Base-by-base conservation (phyloP, 129 eudicot species). In the Artemisia tridentata region DNA sequence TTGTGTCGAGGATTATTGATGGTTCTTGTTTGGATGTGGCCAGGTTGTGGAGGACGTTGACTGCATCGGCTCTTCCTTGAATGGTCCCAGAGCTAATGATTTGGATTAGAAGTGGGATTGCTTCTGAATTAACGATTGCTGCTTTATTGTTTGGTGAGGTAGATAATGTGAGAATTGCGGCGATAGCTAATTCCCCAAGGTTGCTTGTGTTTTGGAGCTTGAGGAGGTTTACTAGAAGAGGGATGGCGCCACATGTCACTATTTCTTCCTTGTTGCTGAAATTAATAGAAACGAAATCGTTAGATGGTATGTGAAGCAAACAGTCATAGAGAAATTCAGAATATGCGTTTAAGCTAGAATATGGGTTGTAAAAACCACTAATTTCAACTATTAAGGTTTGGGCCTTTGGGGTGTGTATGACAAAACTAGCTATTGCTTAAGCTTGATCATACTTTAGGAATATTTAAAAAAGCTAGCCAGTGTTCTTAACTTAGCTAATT, bases 11-110 rank as follows among this genome's bases (percentile, higher is more conserved):
- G 29, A 82, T 63, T 4, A 78, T 72, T 47, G 71, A 72, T 7
- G 84, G 78, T n/a, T 74, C 78, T 51, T 85, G 78, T 60, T 81
- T 50, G 45, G 68, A 73, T 11, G 83, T 72, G 15, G 83, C 82
- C 29, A 91, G 96, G 76, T 88, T 81, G 80, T 91, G 80, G 43
- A 91, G 96, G 41, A 88, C 81, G 0, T 87, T 86, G 17, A 88
- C 90, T 2, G 96, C 92, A 50, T 91, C 97, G 0, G 86, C 92
- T 66, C 82, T 78, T 69, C 71, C 97, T 77, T 88, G 97, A 53
- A 84, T 73, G 18, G 78, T 83, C 23, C 87, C 91, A 27, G 82
- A 75, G 74, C 85, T 76, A 18, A 91, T 96, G 70, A 88, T 71
- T 48, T 88, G 90, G 13, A 88, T 78, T 10, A 91, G 80, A 56